Conservation (phyloP, 176 grass and related monocot species). For the Triticum urartu region DNA sequence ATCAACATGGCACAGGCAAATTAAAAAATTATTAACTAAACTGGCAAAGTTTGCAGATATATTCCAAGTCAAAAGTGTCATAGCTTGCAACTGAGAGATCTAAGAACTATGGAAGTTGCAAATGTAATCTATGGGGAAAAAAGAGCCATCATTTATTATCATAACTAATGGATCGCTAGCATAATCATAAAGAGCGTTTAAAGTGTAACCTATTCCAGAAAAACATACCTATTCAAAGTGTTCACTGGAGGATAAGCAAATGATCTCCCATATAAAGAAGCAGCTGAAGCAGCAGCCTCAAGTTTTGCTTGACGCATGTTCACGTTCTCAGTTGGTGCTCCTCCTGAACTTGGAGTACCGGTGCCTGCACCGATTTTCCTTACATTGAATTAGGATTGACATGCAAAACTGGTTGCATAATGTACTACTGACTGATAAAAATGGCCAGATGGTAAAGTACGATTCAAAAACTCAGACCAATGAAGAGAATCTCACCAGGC, state of each 20-base stretch:
- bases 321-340: constrained; percentile 40
- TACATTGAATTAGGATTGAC: constrained; percentile 2
- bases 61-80: neutral
- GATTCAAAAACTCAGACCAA: neutral
- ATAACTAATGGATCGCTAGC: neutral
- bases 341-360: constrained; percentile 34
- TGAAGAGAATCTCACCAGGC: constrained; percentile 53
- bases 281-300: constrained; percentile 70
- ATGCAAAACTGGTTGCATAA: neutral
- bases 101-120: neutral
- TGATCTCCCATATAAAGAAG: constrained; percentile 72
- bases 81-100: neutral
- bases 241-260: constrained; percentile 61
- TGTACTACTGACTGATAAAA: constrained; percentile 3
- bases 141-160: neutral
- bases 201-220: neutral
- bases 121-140: neutral
- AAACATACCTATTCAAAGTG: constrained; percentile 31
- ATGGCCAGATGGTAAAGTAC: neutral
- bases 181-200: constrained; percentile 18
- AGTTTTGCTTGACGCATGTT: constrained; percentile 54
- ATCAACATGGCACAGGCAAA: neutral
- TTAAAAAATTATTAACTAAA: neutral
- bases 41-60: neutral
- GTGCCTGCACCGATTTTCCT: constrained; percentile 37